Evolutionary conservation across 805 yeast species (phyloP), one percentile per base, ranked within the genome.

Genomic region (Yarrowia osloensis): DNA sequence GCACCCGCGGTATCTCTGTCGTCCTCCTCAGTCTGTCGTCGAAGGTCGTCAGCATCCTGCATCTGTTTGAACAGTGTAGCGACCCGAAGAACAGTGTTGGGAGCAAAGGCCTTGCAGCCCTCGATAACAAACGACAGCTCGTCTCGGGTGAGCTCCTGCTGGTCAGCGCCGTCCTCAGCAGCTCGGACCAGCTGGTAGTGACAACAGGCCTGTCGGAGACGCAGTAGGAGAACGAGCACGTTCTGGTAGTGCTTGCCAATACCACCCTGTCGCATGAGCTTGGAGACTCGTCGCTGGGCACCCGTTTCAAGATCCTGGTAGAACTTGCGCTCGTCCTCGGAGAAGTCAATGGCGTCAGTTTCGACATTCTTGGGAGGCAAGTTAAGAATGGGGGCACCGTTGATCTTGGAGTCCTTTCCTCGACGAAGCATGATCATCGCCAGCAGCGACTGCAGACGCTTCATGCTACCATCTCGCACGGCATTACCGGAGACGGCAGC

Each of bases 401-500:
- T 65, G 15, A 67, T 59, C 1, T 61, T 67, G 1, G 84, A 69
- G 3, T 81, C 76, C 1, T 83, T 83, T 8, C 83, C 80, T 46
- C 86, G 76, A 50, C 86, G 75, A 37, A 83, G 70, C 83, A 83
- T 79, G n/a, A 81, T 63, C 49, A 57, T 13, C 19, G 47, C 28
- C 49, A 57, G 42, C 28, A 57, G 22, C 15, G 63, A 40, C 28
- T 40, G 63, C 17, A 57, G 49, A 26, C 49, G 47, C 28, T 40
- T 40, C 63, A 57, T 57, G 29, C 63, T 57, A 21, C 28, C 37
- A 24, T 57, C 63, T 3, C 15, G 28, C 13, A 19, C 49, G 15
- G 47, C 13, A 9, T 39, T 22, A 72, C 74, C 15, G 4, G 49
- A 5, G 4, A 8, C 2, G 2, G 63, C 33, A 3, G 63, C 63